Conservation (phyloP, 140 eudicot genomes). For the Senecio squalidus region DNA sequence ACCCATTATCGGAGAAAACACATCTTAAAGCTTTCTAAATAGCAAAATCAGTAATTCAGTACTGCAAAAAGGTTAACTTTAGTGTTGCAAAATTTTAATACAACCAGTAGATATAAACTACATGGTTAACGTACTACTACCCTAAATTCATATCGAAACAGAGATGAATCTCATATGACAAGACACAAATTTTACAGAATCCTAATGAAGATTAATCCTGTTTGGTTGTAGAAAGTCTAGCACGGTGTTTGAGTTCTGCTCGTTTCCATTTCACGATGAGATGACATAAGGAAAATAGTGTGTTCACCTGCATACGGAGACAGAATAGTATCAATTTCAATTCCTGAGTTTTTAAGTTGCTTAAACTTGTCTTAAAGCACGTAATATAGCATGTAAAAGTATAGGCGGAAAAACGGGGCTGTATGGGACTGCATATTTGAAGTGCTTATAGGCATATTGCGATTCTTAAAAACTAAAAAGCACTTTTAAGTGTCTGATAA, state of each 20-base stretch:
- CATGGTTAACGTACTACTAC: constrained; percentile 13
- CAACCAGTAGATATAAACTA: constrained; percentile 1
- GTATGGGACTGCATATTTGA: too few relatives aligned
- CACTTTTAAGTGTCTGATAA: too few relatives aligned
- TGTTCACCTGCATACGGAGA: constrained; percentile 57
- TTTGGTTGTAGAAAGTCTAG: constrained; percentile 59
- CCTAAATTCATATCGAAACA: constrained; percentile 16
- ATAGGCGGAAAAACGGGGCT: not conserved
- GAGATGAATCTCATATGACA: constrained; percentile 6
- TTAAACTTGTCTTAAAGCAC: not conserved
- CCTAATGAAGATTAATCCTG: constrained; percentile 37
- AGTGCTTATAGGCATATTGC: not conserved
- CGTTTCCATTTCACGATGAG: constrained; percentile 86
- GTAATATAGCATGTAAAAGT: not conserved
- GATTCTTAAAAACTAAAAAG: not conserved
- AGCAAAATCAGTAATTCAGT: too few relatives aligned
- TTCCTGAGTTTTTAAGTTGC: constrained; percentile 1
- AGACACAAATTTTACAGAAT: constrained; percentile 11
- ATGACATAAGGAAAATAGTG: constrained; percentile 68
- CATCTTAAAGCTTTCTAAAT: too few relatives aligned
- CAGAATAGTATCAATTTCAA: not conserved
- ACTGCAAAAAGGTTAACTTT: too few relatives aligned
- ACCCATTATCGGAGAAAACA: too few relatives aligned
- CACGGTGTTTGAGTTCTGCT: constrained; percentile 93
- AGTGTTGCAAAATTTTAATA: constrained; percentile 23